Evolutionary conservation across 768 basidiomycete genomes (phyloP).

Genomic region (Obba rivulosa): DNA sequence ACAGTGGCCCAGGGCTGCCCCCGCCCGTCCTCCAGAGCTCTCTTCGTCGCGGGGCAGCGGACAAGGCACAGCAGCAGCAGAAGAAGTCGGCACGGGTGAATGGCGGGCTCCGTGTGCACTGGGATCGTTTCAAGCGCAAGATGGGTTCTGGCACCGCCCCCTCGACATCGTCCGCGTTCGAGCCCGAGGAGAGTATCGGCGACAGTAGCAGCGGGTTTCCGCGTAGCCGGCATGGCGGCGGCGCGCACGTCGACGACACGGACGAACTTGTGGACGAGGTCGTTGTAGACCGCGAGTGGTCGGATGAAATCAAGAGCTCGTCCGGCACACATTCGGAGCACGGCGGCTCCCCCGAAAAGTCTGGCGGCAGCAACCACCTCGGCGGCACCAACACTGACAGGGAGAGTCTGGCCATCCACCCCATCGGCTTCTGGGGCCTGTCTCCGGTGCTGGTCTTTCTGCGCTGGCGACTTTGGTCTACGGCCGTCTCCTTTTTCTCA

Average conservation of each 20-base stretch:
- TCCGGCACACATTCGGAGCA: slow-evolving; percentile 47
- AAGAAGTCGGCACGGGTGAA: slow-evolving; percentile 22
- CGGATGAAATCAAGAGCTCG: slow-evolving; percentile 51
- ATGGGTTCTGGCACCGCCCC: slow-evolving; percentile 31
- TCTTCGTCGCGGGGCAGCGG: slow-evolving; percentile 7
- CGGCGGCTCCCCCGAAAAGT: slow-evolving; percentile 42
- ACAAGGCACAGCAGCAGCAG: slow-evolving; percentile 3
- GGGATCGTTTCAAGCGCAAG: slow-evolving; percentile 27
- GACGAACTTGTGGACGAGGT: slow-evolving; percentile 58
- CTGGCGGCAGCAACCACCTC: slow-evolving; percentile 35
- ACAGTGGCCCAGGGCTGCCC: slow-evolving; percentile 5
- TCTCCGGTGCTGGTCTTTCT: slow-evolving; percentile 35
- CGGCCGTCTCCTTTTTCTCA: slow-evolving; percentile 51
- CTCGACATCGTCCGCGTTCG: slow-evolving; percentile 45
- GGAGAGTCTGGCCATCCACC: slow-evolving; percentile 29
- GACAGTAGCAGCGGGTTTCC: slow-evolving; percentile 33
- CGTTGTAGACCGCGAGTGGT: slow-evolving; percentile 70
- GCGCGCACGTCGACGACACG: slow-evolving; percentile 26
- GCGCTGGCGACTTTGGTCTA: slow-evolving; percentile 57
- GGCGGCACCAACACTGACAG: slow-evolving; percentile 33
- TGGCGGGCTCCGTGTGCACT: slow-evolving; percentile 22
- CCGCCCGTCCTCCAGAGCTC: slow-evolving; percentile 12
- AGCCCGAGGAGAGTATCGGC: slow-evolving; percentile 35
- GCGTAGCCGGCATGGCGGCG: slow-evolving; percentile 17
- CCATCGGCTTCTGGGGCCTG: slow-evolving; percentile 31